These are phyloP conservation scores for Dissophora ornata DNA, from an alignment of 192 early-diverging fungal genomes.

Conservation along the genomic window DNA sequence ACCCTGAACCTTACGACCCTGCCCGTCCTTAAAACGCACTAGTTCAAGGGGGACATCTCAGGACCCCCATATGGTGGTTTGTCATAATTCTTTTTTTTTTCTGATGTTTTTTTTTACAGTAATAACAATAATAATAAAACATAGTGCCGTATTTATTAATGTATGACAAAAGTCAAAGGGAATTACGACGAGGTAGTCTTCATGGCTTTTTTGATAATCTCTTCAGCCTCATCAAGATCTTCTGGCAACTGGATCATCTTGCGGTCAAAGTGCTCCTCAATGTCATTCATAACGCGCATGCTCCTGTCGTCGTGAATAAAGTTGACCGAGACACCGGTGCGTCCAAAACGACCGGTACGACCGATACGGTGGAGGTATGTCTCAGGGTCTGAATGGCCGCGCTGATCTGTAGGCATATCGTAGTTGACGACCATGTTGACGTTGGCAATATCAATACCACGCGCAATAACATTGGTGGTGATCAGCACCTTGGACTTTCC, in stretches of 20 bases:
- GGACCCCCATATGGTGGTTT: too few relatives aligned
- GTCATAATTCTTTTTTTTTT: too few relatives aligned
- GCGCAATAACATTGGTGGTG: constrained; percentile 96
- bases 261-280: constrained; percentile 83
- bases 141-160: too few relatives aligned
- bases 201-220: constrained; percentile 86
- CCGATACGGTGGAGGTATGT: constrained; percentile 99
- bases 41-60: too few relatives aligned
- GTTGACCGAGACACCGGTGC: constrained; percentile 94
- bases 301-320: constrained; percentile 87
- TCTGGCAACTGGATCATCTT: constrained; percentile 86
- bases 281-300: constrained; percentile 82
- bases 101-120: too few relatives aligned
- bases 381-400: constrained; percentile 81
- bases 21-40: not conserved
- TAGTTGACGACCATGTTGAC: constrained; percentile 97
- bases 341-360: constrained; percentile 96
- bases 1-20: not conserved
- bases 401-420: constrained; percentile 85
- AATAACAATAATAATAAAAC: too few relatives aligned
- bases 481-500: constrained; percentile 94
- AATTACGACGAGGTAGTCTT: constrained; percentile 18
- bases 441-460: constrained; percentile 97
- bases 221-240: constrained; percentile 84
- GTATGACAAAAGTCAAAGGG: too few relatives aligned